Conservation (phyloP, 1,284 basidiomycete species). For the Malassezia sp. region DNA sequence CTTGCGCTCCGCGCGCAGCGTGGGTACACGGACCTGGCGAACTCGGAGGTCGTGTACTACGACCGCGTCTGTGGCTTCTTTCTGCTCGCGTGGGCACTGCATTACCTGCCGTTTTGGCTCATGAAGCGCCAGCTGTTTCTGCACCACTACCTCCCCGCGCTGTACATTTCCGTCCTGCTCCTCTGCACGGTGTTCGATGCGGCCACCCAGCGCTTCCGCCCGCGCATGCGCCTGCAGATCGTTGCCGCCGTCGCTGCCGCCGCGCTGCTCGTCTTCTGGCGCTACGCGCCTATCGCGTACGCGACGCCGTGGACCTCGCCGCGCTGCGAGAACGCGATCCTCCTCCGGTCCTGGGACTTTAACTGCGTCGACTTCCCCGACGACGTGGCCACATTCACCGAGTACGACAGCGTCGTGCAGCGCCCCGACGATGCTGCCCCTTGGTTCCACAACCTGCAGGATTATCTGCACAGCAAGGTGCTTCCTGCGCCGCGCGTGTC, state of each 20-base stretch:
- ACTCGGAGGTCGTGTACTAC: constrained; percentile 80
- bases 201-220: constrained; percentile 64
- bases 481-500: constrained; percentile 1
- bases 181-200: constrained; percentile 72
- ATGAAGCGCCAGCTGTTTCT: constrained; percentile 93
- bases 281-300: constrained; percentile 74
- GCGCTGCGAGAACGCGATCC: constrained; percentile 66
- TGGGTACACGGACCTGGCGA: constrained; percentile 79
- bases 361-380: constrained; percentile 56
- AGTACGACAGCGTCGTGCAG: constrained; percentile 23
- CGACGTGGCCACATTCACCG: constrained; percentile 19
- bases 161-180: constrained; percentile 83
- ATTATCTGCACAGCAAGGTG: constrained; percentile 5
- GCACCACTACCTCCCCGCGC: constrained; percentile 89
- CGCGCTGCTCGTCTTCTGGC: constrained; percentile 65
- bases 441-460: not conserved
- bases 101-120: constrained; percentile 91
- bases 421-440: constrained; percentile 1
- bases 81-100: constrained; percentile 80
- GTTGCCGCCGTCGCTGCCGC: constrained; percentile 62
- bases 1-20: constrained; percentile 79
- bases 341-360: constrained; percentile 92
- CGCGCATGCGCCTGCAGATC: constrained; percentile 65
- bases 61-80: constrained; percentile 82
- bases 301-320: constrained; percentile 73